Percentiles rank a stretch among this genome's conserved stretches.
These are phyloP conservation scores for Eimeria sp. DNA, from an alignment of 169 alveolate species.

Conservation along the genomic window DNA sequence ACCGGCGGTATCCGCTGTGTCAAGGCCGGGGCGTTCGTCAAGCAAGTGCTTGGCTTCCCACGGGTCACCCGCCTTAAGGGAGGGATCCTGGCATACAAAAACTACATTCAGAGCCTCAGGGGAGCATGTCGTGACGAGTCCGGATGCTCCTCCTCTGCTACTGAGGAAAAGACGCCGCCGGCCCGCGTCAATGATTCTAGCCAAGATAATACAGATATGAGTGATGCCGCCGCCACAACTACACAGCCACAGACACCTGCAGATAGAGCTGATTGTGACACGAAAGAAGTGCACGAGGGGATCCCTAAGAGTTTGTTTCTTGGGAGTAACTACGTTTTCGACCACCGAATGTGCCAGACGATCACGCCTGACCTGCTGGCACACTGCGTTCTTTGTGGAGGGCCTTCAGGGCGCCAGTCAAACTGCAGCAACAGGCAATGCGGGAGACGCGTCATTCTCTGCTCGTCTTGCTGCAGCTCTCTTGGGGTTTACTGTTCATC, in stretches of 20 bases:
- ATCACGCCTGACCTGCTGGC: slow-evolving; percentile 74
- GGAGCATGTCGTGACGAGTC: neutral
- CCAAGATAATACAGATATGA: neutral
- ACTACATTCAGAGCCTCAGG: slow-evolving; percentile 43
- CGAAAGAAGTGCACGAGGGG: neutral
- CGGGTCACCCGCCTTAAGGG: slow-evolving; percentile 81
- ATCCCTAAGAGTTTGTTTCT: slow-evolving; percentile 5
- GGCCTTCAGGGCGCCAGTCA: slow-evolving; percentile 53
- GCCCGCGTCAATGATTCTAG: neutral
- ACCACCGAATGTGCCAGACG: slow-evolving; percentile 77
- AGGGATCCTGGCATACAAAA: slow-evolving; percentile 78
- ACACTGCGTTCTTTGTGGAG: slow-evolving; percentile 53
- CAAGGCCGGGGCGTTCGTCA: slow-evolving; percentile 83
- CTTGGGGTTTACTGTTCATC: slow-evolving; percentile 76
- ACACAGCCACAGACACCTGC: neutral
- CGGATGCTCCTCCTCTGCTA: neutral
- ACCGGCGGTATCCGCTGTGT: slow-evolving; percentile 86
- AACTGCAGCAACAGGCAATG: slow-evolving; percentile 78
- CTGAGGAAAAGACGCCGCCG: neutral
- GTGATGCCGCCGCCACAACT: neutral
- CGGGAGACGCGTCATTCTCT: slow-evolving; percentile 70
- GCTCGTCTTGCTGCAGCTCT: slow-evolving; percentile 64
- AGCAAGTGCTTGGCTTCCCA: slow-evolving; percentile 82
- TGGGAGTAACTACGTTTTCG: slow-evolving; percentile 83
- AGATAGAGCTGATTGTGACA: neutral